Percentiles rank a stretch among this genome's conserved stretches.
Conservation (phyloP, 75 land plant species). For the Picea glauca region DNA sequence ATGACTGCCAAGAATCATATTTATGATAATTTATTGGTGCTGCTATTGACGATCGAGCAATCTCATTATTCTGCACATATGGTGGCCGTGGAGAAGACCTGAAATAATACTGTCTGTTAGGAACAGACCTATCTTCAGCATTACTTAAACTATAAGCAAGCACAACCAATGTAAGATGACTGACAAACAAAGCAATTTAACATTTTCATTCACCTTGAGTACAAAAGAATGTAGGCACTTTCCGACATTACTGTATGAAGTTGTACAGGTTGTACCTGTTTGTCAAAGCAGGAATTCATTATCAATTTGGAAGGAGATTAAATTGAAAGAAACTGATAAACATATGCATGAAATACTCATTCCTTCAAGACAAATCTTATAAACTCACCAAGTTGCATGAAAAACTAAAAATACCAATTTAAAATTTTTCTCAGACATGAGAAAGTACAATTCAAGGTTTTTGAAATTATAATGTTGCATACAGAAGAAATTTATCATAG, state of each 20-base stretch:
- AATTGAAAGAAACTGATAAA: neutral
- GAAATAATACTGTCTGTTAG: neutral
- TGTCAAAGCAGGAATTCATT: neutral
- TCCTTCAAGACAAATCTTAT: neutral
- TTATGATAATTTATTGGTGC: neutral
- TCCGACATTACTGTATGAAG: constrained; percentile 71
- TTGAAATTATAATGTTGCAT: no score
- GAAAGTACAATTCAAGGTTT: neutral
- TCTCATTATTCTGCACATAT: neutral
- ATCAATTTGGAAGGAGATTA: neutral
- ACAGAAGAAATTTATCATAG: no score
- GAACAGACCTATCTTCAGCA: neutral
- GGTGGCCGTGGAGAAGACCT: constrained; percentile 10
- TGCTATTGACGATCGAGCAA: neutral
- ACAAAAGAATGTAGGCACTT: constrained; percentile 88
- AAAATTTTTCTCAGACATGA: neutral
- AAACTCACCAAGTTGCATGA: no score
- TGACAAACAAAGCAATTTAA: neutral
- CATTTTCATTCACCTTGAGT: constrained; percentile 53
- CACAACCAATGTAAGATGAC: neutral
- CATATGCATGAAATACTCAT: no score
- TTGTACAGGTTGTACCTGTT: constrained; percentile 67
- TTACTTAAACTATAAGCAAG: neutral
- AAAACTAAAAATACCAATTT: no score
- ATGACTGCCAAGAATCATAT: constrained; percentile 8